Percentiles rank a stretch among this genome's conserved stretches.
These are phyloP conservation scores for Mallotus nudiflorus DNA, from an alignment of 345 rosid genomes.

Conservation along the genomic window DNA sequence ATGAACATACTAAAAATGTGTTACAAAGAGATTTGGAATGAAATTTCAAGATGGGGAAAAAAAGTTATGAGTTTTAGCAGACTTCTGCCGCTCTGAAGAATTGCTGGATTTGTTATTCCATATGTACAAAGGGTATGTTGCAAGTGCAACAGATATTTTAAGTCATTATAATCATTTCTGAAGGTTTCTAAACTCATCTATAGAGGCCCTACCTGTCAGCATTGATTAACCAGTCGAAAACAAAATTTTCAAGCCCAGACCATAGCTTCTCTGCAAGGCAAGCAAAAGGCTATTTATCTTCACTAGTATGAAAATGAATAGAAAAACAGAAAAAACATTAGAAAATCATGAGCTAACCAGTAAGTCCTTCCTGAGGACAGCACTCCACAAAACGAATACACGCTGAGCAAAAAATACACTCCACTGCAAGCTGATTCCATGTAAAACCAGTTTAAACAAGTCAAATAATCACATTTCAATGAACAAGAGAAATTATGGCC, in stretches of 20 bases:
- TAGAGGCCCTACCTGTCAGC: constrained; percentile 76
- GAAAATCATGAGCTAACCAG: constrained; percentile 56
- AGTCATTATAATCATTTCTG: constrained; percentile 14
- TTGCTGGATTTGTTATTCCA: neutral
- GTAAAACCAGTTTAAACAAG: constrained; percentile 22
- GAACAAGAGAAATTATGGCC: neutral
- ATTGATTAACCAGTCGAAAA: constrained; percentile 96
- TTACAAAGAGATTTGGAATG: neutral
- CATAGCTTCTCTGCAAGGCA: constrained; percentile 87
- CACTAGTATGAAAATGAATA: constrained; percentile 19
- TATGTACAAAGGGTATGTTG: constrained; percentile 1
- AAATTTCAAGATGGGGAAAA: constrained; percentile 1
- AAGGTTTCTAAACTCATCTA: constrained; percentile 18
- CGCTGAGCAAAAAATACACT: constrained; percentile 99
- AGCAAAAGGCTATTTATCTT: constrained; percentile 21
- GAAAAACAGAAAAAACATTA: constrained; percentile 21
- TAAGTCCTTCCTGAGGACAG: constrained; percentile 98
- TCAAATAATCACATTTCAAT: constrained; percentile 9
- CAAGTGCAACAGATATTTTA: constrained; percentile 10
- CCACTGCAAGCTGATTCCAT: constrained; percentile 88
- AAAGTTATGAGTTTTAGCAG: neutral
- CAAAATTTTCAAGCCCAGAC: constrained; percentile 99
- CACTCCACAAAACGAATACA: constrained; percentile 97
- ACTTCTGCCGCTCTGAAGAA: neutral
- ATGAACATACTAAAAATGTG: constrained; percentile 1